A percentile compares a stretch with the other conserved stretches of the same genome.
These are phyloP conservation scores for Schizonepeta tenuifolia DNA, from an alignment of 257 asterid genomes.

Conservation along the genomic window DNA sequence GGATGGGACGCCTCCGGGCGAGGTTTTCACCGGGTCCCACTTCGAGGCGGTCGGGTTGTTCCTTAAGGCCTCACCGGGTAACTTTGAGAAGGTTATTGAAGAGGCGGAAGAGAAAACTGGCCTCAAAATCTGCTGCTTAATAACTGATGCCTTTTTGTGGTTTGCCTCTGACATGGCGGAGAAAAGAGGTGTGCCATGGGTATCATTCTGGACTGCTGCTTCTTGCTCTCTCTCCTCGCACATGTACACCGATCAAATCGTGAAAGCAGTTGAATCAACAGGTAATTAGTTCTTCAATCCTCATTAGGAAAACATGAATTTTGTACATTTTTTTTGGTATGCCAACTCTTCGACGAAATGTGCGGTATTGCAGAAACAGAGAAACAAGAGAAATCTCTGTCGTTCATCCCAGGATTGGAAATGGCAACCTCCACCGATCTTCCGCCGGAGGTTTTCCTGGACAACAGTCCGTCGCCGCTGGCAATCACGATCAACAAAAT, in stretches of 20 bases:
- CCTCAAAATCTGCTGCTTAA: slow-evolving; percentile 46
- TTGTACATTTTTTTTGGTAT: no score
- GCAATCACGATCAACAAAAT: slow-evolving; percentile 55
- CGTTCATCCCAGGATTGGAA: slow-evolving; percentile 63
- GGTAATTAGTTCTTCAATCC: slow-evolving; percentile 29
- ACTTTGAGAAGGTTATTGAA: slow-evolving; percentile 48
- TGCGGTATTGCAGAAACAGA: slow-evolving; percentile 15
- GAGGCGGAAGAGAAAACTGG: slow-evolving; percentile 58
- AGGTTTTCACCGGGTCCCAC: slow-evolving; percentile 44
- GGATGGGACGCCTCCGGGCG: slow-evolving; percentile 55
- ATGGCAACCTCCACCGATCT: slow-evolving; percentile 46
- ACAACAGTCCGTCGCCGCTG: slow-evolving; percentile 47
- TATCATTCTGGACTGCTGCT: slow-evolving; percentile 68
- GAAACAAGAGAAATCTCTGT: slow-evolving; percentile 35
- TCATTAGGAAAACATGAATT: not conserved
- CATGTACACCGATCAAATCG: slow-evolving; percentile 52
- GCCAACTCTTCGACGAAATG: not conserved
- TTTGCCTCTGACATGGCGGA: slow-evolving; percentile 63
- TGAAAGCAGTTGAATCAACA: slow-evolving; percentile 19
- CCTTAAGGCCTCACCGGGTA: slow-evolving; percentile 54
- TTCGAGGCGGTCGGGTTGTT: slow-evolving; percentile 54
- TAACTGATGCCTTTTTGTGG: slow-evolving; percentile 71
- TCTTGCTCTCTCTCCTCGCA: slow-evolving; percentile 62
- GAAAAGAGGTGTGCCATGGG: slow-evolving; percentile 62
- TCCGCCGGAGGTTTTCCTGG: slow-evolving; percentile 55